phyloP scores from a whole-genome alignment of 2,329 filamentous ascomycete species.

The Calonectria pseudoturangicola region DNA sequence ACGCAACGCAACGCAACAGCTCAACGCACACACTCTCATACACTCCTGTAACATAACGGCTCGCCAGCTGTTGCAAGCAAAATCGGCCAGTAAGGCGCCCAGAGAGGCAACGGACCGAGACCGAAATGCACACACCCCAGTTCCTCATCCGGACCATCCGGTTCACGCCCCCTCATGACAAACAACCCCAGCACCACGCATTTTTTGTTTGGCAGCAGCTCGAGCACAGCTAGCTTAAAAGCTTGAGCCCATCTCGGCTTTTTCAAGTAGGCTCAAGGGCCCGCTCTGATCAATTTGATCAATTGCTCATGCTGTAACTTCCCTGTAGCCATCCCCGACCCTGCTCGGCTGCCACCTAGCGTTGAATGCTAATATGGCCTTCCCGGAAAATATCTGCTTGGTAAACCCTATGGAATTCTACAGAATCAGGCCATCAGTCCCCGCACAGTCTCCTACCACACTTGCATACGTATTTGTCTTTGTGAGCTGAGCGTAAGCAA shows the following conservation, averaged over 20 bases:
- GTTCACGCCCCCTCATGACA: constrained; percentile 21
- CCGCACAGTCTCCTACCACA: not conserved
- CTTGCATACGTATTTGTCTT: not conserved
- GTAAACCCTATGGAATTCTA: not conserved
- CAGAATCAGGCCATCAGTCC: constrained; percentile 3
- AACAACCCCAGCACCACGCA: constrained; percentile 1
- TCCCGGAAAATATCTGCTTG: constrained; percentile 1
- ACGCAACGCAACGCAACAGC: not conserved
- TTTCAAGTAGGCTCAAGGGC: not conserved
- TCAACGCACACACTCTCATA: constrained; percentile 3
- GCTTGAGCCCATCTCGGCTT: not conserved
- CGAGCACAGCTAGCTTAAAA: not conserved
- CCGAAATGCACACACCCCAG: constrained; percentile 15
- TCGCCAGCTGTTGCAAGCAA: not conserved
- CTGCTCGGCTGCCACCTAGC: constrained; percentile 10
- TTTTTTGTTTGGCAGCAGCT: not conserved
- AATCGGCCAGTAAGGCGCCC: not conserved
- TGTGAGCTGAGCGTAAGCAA: not conserved
- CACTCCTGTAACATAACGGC: not conserved
- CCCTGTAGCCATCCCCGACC: constrained; percentile 5
- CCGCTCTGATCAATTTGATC: constrained; percentile 15
- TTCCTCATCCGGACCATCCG: constrained; percentile 21
- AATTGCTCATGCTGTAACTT: not conserved
- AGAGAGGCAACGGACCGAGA: not conserved
- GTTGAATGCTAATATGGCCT: not conserved